These are phyloP conservation scores for Penicillium chermesinum DNA, from an alignment of 495 filamentous ascomycete genomes.

Conservation along the genomic window DNA sequence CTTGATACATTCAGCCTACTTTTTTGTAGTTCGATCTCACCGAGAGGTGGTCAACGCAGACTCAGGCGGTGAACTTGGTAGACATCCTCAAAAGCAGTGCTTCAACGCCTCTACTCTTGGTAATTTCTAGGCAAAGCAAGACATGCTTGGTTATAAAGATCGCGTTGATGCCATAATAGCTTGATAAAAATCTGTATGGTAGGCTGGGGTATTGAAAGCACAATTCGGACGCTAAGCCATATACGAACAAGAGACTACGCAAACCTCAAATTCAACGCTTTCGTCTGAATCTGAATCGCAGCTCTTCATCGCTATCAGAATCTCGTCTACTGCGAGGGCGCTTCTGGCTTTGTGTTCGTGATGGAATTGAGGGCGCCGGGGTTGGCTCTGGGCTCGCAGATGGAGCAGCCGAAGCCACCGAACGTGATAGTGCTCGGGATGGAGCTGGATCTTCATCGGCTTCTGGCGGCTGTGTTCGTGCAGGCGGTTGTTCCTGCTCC, in stretches of 20 bases:
- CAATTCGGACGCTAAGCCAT: not conserved
- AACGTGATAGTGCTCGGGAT: conserved; percentile 6
- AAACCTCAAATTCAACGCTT: conserved; percentile 29
- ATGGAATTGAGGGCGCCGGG: conserved; percentile 8
- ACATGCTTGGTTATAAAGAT: not conserved
- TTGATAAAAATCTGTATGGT: too few species aligned
- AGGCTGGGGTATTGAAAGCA: not conserved
- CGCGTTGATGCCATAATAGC: not conserved
- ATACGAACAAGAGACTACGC: conserved; percentile 1
- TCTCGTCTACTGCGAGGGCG: conserved; percentile 33
- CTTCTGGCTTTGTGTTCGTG: conserved; percentile 35
- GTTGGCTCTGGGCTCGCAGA: conserved; percentile 14
- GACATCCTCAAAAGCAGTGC: too few species aligned
- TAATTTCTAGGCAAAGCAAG: not conserved
- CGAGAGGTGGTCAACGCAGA: too few species aligned
- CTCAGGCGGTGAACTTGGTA: too few species aligned
- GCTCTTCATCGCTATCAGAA: conserved; percentile 48
- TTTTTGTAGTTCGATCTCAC: too few species aligned
- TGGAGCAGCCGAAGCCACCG: conserved; percentile 4
- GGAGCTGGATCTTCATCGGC: conserved; percentile 1
- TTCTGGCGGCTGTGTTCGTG: conserved; percentile 9
- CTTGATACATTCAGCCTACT: too few species aligned
- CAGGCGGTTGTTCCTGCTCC: not conserved
- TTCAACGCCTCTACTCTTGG: too few species aligned
- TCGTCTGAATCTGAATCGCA: conserved; percentile 55